Evolutionary conservation across 345 rosid genomes (phyloP), one percentile per base, ranked within the genome.

Genomic region (Eucalyptus albens): DNA sequence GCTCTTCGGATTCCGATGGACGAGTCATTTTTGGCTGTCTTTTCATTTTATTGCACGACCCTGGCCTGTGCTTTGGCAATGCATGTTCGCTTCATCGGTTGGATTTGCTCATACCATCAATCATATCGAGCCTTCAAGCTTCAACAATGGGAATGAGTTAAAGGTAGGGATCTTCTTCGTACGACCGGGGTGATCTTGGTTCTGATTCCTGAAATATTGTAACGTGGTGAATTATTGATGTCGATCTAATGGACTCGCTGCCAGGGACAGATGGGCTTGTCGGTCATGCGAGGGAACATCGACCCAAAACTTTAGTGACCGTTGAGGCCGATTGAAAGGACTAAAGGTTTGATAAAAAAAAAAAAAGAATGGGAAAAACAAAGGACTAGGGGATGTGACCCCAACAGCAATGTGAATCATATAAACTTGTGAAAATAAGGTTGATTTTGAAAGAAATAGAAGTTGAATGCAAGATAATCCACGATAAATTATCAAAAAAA

Each of bases 401-500:
- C 33, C 72, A 12, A 14, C n/a, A 29, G 17, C 33, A 62, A 13
- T 13, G 17, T 7, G 17, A 62, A 29, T 62, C 4, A 14, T n/a
- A 62, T 29, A 29, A 62, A 14, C 31, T 62, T 14, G 72, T 62
- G 80, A 67, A 67, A 15, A 31, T 67, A 15, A 69, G 12, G 3
- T 33, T 0, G 81, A 16, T 31, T 33, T 31, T 5, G 24, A 69
- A 17, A 16, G 81, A 33, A 45, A 45, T 45, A 45, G 11, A 12
- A 31, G 17, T 69, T 33, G 42, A 37, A 69, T 17, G 42, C 24
- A 5, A 9, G 42, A 69, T 33, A 67, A 69, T 69, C 82, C 11
- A 69, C 0, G 0, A 9, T 3, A 56, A 56, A 56, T 56, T 10
- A 56, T 24, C 62, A 56, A 56, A 56, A 10, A 24, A 2, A 0